Evolutionary conservation across 805 yeast genomes (phyloP).

Genomic region (Teunomyces panamensis): DNA sequence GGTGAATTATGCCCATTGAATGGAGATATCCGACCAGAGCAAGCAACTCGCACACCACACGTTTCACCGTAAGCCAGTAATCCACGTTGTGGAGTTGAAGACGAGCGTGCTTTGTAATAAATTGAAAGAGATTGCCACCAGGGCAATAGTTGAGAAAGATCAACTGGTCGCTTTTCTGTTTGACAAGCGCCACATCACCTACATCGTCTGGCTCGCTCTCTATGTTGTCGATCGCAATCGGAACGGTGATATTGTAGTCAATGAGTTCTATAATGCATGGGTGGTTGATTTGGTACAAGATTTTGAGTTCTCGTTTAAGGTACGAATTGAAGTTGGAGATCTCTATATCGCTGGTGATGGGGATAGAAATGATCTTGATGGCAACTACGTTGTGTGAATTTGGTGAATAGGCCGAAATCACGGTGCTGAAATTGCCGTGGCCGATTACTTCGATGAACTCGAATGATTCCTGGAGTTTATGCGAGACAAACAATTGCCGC

Average conservation of each 20-base stretch:
- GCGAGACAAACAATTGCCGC: slow-evolving; percentile 9
- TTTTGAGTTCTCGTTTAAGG: slow-evolving; percentile 63
- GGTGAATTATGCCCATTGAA: slow-evolving; percentile 65
- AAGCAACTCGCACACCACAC: slow-evolving; percentile 69
- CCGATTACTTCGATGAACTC: slow-evolving; percentile 47
- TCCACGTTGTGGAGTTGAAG: slow-evolving; percentile 26
- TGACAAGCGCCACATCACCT: slow-evolving; percentile 12
- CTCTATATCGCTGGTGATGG: slow-evolving; percentile 30
- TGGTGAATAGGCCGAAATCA: slow-evolving; percentile 42
- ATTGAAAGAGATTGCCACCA: slow-evolving; percentile 83
- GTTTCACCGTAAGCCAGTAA: slow-evolving; percentile 52
- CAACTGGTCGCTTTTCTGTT: slow-evolving; percentile 27
- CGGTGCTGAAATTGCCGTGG: slow-evolving; percentile 66
- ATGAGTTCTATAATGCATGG: slow-evolving; percentile 67
- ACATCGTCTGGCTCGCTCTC: slow-evolving; percentile 15
- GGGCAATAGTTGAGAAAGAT: slow-evolving; percentile 72
- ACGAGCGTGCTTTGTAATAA: slow-evolving; percentile 36
- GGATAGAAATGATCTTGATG: slow-evolving; percentile 58
- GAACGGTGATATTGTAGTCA: slow-evolving; percentile 43
- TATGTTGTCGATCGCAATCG: slow-evolving; percentile 23
- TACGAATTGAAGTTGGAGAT: slow-evolving; percentile 32
- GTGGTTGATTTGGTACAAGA: slow-evolving; percentile 54
- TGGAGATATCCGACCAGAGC: slow-evolving; percentile 75
- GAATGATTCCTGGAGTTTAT: slow-evolving; percentile 7
- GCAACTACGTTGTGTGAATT: slow-evolving; percentile 46